Evolutionary conservation across 2,329 filamentous ascomycete genomes (phyloP).

Genomic region (Passalora sequoiae): DNA sequence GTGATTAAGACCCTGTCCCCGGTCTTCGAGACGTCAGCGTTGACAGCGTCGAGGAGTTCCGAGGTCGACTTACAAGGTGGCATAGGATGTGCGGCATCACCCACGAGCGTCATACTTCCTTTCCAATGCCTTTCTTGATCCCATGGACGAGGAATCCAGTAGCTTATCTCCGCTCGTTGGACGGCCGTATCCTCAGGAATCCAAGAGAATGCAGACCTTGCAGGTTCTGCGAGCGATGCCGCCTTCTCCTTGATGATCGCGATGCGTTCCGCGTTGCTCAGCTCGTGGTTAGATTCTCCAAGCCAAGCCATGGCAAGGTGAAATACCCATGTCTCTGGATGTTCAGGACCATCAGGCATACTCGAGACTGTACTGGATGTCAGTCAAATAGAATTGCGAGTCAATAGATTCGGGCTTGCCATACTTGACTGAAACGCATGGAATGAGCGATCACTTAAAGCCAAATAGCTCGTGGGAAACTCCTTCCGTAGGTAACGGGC

Average conservation of each 20-base stretch:
- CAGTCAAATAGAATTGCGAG: neutral
- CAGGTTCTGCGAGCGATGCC: constrained; percentile 1
- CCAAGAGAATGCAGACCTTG: constrained; percentile 8
- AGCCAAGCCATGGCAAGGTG: constrained; percentile 10
- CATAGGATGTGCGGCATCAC: constrained; percentile 8
- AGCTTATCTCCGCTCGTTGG: constrained; percentile 8
- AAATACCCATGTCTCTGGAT: constrained; percentile 9
- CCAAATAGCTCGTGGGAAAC: constrained; percentile 8
- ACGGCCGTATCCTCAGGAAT: constrained; percentile 10
- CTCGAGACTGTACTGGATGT: neutral
- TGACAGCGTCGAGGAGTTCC: neutral
- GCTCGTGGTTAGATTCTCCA: constrained; percentile 3
- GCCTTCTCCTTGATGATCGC: constrained; percentile 13
- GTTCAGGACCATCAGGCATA: constrained; percentile 9
- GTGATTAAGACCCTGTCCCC: constrained; percentile 11
- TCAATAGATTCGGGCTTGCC: neutral
- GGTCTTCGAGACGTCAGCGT: neutral
- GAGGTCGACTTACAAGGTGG: constrained; percentile 4
- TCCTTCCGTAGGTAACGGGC: constrained; percentile 5
- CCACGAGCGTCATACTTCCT: constrained; percentile 5
- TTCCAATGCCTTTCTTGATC: constrained; percentile 1
- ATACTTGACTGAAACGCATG: constrained; percentile 9
- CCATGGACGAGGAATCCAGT: constrained; percentile 11
- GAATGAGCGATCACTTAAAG: constrained; percentile 8
- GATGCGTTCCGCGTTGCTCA: constrained; percentile 7